Percentiles rank a stretch among this genome's conserved stretches.
phyloP scores from a whole-genome alignment of 148 eudicot species.

The Cornus kousa region DNA sequence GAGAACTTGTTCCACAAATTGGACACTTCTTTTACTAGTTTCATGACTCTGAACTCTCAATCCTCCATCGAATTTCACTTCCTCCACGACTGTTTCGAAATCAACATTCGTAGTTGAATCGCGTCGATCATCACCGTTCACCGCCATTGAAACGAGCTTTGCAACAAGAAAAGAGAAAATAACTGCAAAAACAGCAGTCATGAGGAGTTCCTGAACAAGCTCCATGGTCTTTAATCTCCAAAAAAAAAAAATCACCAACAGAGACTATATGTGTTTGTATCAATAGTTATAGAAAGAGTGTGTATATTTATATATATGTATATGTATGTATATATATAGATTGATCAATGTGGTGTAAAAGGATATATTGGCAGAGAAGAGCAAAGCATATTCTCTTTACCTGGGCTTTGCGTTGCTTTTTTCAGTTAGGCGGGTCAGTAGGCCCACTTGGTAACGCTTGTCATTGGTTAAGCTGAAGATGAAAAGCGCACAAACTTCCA shows the following conservation, averaged over 20 bases:
- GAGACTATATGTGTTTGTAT: too few relatives aligned
- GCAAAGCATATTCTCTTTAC: constrained; percentile 35
- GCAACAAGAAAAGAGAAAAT: constrained; percentile 31
- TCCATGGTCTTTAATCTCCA: constrained; percentile 28
- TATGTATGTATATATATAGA: background rate
- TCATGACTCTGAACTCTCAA: constrained; percentile 20
- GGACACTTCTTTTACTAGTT: constrained; percentile 30
- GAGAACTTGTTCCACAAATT: constrained; percentile 30
- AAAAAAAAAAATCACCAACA: too few relatives aligned
- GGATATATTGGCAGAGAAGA: constrained; percentile 21
- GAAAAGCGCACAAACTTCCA: too few relatives aligned
- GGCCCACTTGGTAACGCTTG: background rate
- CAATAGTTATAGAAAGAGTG: background rate
- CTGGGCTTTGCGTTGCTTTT: background rate
- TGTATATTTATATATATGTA: background rate
- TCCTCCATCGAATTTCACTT: constrained; percentile 17
- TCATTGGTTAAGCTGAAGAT: background rate
- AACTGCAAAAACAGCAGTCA: constrained; percentile 31
- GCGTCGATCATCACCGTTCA: constrained; percentile 1
- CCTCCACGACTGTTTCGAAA: constrained; percentile 5
- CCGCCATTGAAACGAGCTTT: constrained; percentile 31
- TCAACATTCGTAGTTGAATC: constrained; percentile 5
- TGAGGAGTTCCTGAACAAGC: constrained; percentile 28
- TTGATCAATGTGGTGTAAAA: too few relatives aligned
- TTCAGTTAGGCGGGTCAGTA: background rate